These are phyloP conservation scores for Verbena officinalis DNA, from an alignment of 257 asterid species.

Conservation along the genomic window DNA sequence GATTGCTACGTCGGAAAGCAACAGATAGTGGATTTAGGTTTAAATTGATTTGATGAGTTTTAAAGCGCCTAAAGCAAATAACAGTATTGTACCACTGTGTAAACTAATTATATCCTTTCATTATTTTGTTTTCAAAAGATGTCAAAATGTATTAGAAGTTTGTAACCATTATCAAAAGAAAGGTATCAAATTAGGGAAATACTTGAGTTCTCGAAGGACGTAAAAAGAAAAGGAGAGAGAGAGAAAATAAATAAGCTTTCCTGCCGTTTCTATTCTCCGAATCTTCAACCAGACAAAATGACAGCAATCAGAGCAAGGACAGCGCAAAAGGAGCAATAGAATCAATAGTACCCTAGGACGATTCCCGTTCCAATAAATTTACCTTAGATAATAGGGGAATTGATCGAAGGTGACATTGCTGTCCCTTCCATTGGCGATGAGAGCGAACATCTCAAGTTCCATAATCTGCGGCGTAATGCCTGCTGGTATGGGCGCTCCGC, in stretches of 20 bases:
- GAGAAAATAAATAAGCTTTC: too few relatives aligned
- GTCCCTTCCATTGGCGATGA: constrained; percentile 58
- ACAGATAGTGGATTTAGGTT: neutral
- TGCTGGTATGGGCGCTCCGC: constrained; percentile 33
- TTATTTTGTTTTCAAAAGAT: neutral
- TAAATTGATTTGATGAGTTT: neutral
- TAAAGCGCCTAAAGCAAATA: neutral
- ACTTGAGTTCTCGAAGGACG: neutral
- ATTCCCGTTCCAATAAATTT: neutral
- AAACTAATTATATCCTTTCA: too few relatives aligned
- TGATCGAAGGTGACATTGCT: constrained; percentile 67
- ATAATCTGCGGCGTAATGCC: constrained; percentile 46
- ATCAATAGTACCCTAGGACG: neutral
- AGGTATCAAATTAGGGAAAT: neutral
- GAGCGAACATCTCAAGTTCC: constrained; percentile 70
- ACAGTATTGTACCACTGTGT: too few relatives aligned
- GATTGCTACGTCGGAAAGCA: neutral
- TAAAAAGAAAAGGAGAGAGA: neutral
- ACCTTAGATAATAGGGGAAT: constrained; percentile 82
- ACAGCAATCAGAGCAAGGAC: neutral
- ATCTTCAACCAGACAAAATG: neutral
- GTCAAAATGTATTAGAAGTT: neutral
- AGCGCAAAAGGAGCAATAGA: neutral
- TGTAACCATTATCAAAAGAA: neutral
- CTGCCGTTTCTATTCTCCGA: too few relatives aligned